Conservation (phyloP, 495 filamentous ascomycete species). For the Penicillium taxi region DNA sequence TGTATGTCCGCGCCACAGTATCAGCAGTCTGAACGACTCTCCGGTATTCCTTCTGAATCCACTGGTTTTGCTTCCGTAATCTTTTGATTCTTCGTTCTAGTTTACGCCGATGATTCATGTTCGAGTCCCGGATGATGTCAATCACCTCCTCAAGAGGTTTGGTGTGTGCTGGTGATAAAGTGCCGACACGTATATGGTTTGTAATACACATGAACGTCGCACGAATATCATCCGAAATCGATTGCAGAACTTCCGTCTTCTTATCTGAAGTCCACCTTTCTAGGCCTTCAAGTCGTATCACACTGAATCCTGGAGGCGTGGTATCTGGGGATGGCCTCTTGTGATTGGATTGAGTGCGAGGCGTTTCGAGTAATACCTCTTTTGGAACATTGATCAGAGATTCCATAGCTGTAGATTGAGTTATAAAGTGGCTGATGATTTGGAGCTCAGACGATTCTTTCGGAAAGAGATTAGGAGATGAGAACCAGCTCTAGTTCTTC, state of each 20-base stretch:
- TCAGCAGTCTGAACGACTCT: background rate
- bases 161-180: conserved; percentile 11
- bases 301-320: background rate
- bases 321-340: background rate
- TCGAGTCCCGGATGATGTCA: conserved; percentile 12
- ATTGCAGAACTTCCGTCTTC: conserved; percentile 18
- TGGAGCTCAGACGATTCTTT: no score
- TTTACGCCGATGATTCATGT: conserved; percentile 1
- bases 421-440: no score
- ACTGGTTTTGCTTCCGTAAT: background rate
- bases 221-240: conserved; percentile 26
- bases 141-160: conserved; percentile 19
- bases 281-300: conserved; percentile 17
- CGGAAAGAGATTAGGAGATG: no score
- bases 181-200: conserved; percentile 10
- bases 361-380: no score
- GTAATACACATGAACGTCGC: conserved; percentile 19
- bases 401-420: no score
- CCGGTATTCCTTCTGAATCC: no score
- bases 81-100: conserved; percentile 6
- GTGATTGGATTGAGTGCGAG: background rate
- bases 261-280: conserved; percentile 4
- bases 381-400: no score
- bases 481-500: no score
- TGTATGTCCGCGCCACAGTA: no score